These are phyloP conservation scores for Microdochium bolleyi DNA, from an alignment of 2,329 filamentous ascomycete genomes.

Conservation along the genomic window DNA sequence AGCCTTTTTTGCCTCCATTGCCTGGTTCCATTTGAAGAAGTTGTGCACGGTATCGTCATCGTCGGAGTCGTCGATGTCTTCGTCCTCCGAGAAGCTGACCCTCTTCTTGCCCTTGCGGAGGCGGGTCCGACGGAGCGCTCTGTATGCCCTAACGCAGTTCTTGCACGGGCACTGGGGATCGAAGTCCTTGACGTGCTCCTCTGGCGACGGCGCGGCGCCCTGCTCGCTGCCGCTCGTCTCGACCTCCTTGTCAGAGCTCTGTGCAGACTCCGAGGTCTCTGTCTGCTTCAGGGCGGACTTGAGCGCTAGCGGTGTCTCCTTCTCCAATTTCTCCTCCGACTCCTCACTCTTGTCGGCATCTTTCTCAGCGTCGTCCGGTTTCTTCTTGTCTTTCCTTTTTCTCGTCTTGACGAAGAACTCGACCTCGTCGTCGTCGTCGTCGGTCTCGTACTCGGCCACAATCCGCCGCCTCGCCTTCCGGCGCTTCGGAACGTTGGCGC, in stretches of 20 bases:
- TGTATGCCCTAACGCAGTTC: slow-evolving; percentile 18
- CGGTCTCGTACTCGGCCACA: not conserved
- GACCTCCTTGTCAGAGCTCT: slow-evolving; percentile 3
- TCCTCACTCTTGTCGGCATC: not conserved
- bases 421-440: slow-evolving; percentile 28
- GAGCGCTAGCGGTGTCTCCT: slow-evolving; percentile 6
- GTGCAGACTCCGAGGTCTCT: slow-evolving; percentile 5
- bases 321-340: not conserved
- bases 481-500: not conserved
- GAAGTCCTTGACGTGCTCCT: slow-evolving; percentile 15
- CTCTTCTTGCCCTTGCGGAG: slow-evolving; percentile 1
- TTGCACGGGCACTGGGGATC: slow-evolving; percentile 26
- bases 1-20: not conserved
- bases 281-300: slow-evolving; percentile 30
- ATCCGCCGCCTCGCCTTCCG: not conserved
- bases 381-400: not conserved
- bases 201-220: slow-evolving; percentile 7
- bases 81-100: not conserved
- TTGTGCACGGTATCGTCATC: not conserved
- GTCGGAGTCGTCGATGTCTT: not conserved
- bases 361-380: slow-evolving; percentile 8
- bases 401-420: slow-evolving; percentile 21
- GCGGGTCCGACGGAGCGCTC: slow-evolving; percentile 15
- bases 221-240: slow-evolving; percentile 5
- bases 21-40: not conserved